Conservation (phyloP, 371 early-diverging fungal genomes). For the Mortierella sp. region DNA sequence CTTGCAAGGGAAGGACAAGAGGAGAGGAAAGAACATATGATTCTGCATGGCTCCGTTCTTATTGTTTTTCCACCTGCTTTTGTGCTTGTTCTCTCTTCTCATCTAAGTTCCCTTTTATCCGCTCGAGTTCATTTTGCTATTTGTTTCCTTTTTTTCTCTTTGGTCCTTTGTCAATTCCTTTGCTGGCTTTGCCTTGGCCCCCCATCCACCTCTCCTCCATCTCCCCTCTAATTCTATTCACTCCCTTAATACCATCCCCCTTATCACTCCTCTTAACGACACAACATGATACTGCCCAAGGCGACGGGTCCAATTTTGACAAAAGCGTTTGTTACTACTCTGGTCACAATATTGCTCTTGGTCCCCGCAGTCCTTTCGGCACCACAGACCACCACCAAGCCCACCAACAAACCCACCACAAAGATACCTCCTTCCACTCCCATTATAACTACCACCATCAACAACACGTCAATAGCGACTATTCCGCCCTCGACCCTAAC, state of each 20-base stretch:
- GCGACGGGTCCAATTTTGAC: background rate
- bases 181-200: background rate
- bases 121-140: background rate
- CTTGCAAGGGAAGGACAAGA: background rate
- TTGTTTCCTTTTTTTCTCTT: background rate
- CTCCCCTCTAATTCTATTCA: background rate
- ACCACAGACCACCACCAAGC: background rate
- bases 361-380: background rate
- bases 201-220: background rate
- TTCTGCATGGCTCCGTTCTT: background rate
- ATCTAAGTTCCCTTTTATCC: background rate
- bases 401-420: background rate
- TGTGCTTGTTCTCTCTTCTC: background rate
- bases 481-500: background rate
- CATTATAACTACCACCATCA: background rate
- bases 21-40: background rate
- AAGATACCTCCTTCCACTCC: too few species aligned
- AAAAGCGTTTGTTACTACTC: background rate
- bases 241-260: background rate
- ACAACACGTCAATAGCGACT: background rate
- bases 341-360: background rate
- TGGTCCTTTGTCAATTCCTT: background rate
- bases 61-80: conserved; percentile 3
- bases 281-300: background rate
- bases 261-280: background rate